Conservation (phyloP, 768 basidiomycete species). For the Calocera cornea region DNA sequence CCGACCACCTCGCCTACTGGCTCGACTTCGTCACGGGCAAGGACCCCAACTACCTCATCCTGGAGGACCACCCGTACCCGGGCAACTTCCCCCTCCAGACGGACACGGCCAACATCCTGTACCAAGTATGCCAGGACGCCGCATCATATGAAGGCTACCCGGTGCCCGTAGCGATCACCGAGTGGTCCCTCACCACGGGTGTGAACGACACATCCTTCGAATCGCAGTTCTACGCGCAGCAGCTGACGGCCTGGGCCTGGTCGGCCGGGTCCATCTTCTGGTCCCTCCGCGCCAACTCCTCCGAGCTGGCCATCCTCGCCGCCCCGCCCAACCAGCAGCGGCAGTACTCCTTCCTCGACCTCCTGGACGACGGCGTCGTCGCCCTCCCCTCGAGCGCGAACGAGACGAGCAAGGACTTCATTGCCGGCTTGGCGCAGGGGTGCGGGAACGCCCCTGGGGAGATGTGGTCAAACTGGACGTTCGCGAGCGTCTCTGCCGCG, state of each 20-base stretch:
- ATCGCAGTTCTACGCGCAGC: slow-evolving; percentile 16
- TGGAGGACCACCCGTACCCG: slow-evolving; percentile 13
- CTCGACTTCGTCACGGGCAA: slow-evolving; percentile 14
- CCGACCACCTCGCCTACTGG: slow-evolving; percentile 8
- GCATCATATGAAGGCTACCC: slow-evolving; percentile 12
- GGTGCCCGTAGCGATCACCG: slow-evolving; percentile 12
- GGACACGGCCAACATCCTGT: slow-evolving; percentile 12
- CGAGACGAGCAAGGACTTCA: neutral
- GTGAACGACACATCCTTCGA: slow-evolving; percentile 18
- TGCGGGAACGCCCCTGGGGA: neutral
- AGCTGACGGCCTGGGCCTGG: slow-evolving; percentile 18
- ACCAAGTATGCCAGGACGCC: slow-evolving; percentile 16
- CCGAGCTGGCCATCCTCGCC: neutral
- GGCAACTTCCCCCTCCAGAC: slow-evolving; percentile 17
- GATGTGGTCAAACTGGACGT: neutral
- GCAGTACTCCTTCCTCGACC: neutral
- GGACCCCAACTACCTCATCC: slow-evolving; percentile 12
- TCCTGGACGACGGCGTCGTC: neutral
- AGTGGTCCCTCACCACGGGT: slow-evolving; percentile 14
- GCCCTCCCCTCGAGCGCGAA: neutral
- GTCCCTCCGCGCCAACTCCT: neutral
- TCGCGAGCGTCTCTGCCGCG: neutral
- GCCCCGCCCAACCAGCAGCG: neutral
- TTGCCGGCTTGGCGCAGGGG: neutral
- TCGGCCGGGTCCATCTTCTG: slow-evolving; percentile 12